Evolutionary conservation across 1,284 basidiomycete species (phyloP).

Genomic region (Boletus sp.): DNA sequence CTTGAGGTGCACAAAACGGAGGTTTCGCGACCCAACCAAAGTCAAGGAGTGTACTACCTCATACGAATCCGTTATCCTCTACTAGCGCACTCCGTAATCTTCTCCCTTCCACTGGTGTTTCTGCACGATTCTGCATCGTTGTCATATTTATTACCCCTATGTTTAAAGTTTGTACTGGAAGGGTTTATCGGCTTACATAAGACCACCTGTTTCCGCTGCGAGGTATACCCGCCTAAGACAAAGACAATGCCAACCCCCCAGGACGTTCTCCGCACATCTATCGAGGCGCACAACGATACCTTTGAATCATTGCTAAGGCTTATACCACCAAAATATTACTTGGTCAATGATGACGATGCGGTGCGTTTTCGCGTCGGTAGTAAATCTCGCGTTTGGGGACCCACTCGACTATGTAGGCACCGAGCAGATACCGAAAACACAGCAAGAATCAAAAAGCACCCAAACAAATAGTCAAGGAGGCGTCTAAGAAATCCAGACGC

Average conservation of each 20-base stretch:
- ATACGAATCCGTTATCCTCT: too few species aligned
- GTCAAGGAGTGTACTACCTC: neutral
- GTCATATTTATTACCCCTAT: too few species aligned
- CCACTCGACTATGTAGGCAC: constrained; percentile 38
- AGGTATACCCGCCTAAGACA: too few species aligned
- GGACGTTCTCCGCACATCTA: constrained; percentile 57
- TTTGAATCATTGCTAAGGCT: constrained; percentile 80
- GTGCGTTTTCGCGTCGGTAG: constrained; percentile 11
- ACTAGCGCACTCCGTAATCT: too few species aligned
- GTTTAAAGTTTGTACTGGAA: too few species aligned
- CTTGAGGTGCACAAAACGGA: too few species aligned
- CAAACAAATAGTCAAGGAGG: constrained; percentile 84
- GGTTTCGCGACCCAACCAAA: neutral
- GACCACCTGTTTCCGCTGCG: too few species aligned
- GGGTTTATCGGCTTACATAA: neutral
- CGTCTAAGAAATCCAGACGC: constrained; percentile 78
- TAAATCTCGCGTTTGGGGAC: neutral
- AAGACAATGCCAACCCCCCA: constrained; percentile 49
- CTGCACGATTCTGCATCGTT: neutral
- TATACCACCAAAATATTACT: constrained; percentile 87
- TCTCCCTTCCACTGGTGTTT: neutral
- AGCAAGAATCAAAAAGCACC: constrained; percentile 81
- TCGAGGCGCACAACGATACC: constrained; percentile 79
- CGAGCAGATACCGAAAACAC: constrained; percentile 85
- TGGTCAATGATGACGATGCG: constrained; percentile 56